phyloP scores from a whole-genome alignment of 2,329 filamentous ascomycete genomes.

The Colletotrichum lupini region DNA sequence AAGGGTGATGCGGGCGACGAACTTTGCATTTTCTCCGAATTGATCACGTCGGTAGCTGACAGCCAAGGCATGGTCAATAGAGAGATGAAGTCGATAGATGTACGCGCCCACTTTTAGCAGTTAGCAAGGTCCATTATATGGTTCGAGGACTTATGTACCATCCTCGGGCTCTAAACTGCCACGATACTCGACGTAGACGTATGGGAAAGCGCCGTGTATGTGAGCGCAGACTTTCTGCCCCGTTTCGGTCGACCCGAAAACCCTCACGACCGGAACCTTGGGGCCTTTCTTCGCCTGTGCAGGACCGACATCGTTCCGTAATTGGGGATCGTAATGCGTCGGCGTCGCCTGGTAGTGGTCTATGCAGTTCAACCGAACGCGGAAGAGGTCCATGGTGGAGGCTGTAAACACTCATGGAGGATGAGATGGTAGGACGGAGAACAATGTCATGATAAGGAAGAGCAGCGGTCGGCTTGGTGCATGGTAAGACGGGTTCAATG shows the following conservation, averaged over 20 bases:
- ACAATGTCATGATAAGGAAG: not conserved
- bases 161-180: constrained; percentile 74
- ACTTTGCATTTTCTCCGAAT: constrained; percentile 73
- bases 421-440: not conserved
- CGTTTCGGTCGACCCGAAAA: constrained; percentile 93
- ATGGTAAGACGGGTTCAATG: constrained; percentile 1
- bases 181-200: constrained; percentile 90
- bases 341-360: constrained; percentile 90
- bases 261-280: constrained; percentile 85
- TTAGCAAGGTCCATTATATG: not conserved
- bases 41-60: constrained; percentile 84
- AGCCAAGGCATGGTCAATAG: constrained; percentile 90
- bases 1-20: constrained; percentile 89
- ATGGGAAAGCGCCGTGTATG: constrained; percentile 94
- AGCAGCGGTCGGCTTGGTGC: too few species aligned
- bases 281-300: constrained; percentile 72
- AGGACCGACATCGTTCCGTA: constrained; percentile 72
- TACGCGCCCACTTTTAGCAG: constrained; percentile 73
- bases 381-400: constrained; percentile 75
- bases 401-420: constrained; percentile 20
- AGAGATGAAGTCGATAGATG: constrained; percentile 81
- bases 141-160: constrained; percentile 60
- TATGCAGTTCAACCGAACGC: constrained; percentile 93
- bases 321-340: constrained; percentile 82
- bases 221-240: constrained; percentile 97